phyloP scores from a whole-genome alignment of 177 flowering plant genomes.

The Tripterygium wilfordii region DNA sequence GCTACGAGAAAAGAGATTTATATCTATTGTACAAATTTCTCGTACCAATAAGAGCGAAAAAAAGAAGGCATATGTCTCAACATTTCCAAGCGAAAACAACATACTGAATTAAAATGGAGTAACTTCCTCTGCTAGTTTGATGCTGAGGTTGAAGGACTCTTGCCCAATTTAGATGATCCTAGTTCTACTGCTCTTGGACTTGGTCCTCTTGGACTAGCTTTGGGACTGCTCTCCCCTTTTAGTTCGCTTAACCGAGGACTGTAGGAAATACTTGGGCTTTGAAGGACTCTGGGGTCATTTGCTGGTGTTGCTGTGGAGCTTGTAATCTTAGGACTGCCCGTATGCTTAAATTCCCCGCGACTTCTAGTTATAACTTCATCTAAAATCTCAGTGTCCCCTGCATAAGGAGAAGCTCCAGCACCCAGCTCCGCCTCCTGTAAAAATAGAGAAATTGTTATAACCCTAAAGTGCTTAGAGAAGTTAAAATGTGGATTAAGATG shows the following conservation, averaged over 20 bases:
- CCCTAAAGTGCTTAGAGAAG: too few species aligned
- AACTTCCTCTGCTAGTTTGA: too few species aligned
- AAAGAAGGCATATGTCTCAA: too few species aligned
- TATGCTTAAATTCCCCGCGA: constrained; percentile 76
- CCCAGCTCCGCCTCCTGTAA: constrained; percentile 62
- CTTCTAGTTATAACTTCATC: constrained; percentile 87
- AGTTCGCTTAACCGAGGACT: constrained; percentile 72
- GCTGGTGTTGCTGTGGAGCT: constrained; percentile 77
- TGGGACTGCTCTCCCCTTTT: constrained; percentile 53
- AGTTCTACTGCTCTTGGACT: constrained; percentile 42
- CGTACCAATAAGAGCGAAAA: too few species aligned
- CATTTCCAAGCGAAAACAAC: too few species aligned
- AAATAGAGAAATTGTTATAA: not conserved
- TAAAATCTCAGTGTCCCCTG: constrained; percentile 69
- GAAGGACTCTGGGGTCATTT: constrained; percentile 38
- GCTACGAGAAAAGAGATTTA: too few species aligned
- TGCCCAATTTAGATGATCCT: constrained; percentile 46
- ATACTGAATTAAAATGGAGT: too few species aligned
- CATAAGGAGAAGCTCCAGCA: constrained; percentile 35
- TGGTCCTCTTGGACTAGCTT: constrained; percentile 23
- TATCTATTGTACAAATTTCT: too few species aligned
- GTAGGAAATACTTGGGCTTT: constrained; percentile 48
- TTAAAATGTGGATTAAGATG: too few species aligned
- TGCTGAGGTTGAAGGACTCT: constrained; percentile 29
- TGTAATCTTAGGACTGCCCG: constrained; percentile 70